These are phyloP conservation scores for Fusarium keratoplasticum DNA, from an alignment of 2,329 filamentous ascomycete genomes.

Conservation along the genomic window DNA sequence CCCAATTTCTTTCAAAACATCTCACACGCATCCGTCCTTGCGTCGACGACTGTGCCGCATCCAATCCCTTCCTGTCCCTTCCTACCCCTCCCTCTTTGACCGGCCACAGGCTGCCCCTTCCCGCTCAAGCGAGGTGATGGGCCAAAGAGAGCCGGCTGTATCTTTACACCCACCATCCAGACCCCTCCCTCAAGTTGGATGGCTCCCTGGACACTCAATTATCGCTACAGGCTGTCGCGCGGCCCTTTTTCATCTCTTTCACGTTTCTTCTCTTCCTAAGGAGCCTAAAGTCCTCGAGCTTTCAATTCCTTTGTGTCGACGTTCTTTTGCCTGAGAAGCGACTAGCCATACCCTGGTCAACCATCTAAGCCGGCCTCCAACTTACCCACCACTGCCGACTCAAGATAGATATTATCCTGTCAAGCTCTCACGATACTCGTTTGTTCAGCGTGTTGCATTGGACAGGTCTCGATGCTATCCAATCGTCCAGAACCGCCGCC, in stretches of 20 bases:
- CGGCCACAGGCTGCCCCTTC: background rate
- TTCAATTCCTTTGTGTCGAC: background rate
- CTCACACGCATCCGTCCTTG: background rate
- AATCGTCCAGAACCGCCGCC: conserved; percentile 10
- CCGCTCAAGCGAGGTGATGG: conserved; percentile 7
- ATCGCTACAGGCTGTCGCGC: background rate
- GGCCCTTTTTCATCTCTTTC: background rate
- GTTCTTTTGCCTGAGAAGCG: conserved; percentile 14
- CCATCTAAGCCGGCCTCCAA: conserved; percentile 2
- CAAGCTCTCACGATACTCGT: background rate
- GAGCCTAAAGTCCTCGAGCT: background rate
- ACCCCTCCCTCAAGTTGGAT: conserved; percentile 25
- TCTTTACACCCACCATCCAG: conserved; percentile 4
- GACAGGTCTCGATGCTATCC: conserved; percentile 12
- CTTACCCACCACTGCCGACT: background rate
- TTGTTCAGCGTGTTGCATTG: background rate
- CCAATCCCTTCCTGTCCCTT: background rate
- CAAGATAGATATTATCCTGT: background rate
- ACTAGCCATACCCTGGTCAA: conserved; percentile 8
- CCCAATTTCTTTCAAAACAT: conserved; percentile 10
- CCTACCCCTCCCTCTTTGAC: background rate
- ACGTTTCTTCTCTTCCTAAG: background rate
- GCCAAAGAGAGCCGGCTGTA: conserved; percentile 1
- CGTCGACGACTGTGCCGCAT: background rate
- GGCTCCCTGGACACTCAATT: conserved; percentile 12